phyloP scores from a whole-genome alignment of 2,329 filamentous ascomycete genomes.

The Fusarium camptoceras region DNA sequence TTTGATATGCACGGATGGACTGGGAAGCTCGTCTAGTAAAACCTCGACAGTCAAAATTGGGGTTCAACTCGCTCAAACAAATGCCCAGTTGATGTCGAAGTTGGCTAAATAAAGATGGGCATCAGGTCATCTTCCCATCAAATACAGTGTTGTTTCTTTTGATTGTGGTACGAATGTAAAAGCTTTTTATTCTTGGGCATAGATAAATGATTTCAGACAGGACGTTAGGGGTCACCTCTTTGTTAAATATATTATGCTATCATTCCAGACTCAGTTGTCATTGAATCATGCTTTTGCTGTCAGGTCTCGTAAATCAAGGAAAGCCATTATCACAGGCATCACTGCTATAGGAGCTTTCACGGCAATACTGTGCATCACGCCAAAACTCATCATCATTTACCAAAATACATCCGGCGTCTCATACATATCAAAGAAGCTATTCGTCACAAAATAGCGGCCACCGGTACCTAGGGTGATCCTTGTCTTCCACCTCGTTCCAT shows the following conservation, averaged over 20 bases:
- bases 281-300: neutral
- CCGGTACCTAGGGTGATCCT: neutral
- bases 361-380: neutral
- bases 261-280: neutral
- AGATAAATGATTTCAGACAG: neutral
- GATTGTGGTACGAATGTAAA: too few species aligned
- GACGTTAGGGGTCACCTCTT: neutral
- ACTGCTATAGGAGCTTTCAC: neutral
- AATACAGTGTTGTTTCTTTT: neutral
- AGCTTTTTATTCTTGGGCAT: neutral
- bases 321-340: neutral
- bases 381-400: neutral
- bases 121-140: neutral
- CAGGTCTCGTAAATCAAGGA: neutral
- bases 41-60: neutral
- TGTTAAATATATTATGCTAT: neutral
- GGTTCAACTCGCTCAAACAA: neutral
- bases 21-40: neutral
- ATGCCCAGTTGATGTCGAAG: neutral
- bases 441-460: neutral
- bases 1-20: neutral
- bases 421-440: neutral
- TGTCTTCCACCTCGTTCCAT: neutral
- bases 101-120: neutral
- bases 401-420: neutral